Evolutionary conservation across 306 rosid species (phyloP).

Genomic region (Macrotyloma uniflorum): DNA sequence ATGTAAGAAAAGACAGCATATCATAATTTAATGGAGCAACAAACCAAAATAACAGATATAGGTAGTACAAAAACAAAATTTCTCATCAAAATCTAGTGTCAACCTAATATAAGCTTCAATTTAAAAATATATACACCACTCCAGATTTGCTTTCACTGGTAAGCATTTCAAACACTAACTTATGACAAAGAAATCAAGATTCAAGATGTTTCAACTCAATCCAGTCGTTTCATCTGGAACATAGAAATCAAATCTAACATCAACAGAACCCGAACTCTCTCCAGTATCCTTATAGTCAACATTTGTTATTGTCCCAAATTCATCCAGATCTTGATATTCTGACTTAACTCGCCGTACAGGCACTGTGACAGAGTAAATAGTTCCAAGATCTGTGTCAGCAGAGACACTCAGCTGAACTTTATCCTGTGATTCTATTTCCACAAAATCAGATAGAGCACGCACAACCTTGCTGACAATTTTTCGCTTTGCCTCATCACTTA

Average conservation of each 20-base stretch:
- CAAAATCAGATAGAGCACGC: constrained; percentile 85
- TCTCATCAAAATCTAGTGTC: constrained; percentile 37
- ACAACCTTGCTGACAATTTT: constrained; percentile 84
- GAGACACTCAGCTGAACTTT: constrained; percentile 93
- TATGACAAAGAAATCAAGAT: constrained; percentile 16
- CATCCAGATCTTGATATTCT: constrained; percentile 78
- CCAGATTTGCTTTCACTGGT: constrained; percentile 30
- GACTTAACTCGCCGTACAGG: constrained; percentile 94
- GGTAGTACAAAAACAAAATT: constrained; percentile 31
- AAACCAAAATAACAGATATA: constrained; percentile 37
- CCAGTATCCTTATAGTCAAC: constrained; percentile 87
- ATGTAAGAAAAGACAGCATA: not conserved
- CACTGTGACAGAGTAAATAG: constrained; percentile 90
- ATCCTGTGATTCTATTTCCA: constrained; percentile 92
- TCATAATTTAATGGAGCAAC: constrained; percentile 22
- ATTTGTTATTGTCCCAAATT: constrained; percentile 75
- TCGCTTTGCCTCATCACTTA: constrained; percentile 89
- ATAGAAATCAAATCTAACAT: constrained; percentile 57
- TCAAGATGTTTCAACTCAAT: constrained; percentile 32
- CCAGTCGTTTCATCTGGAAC: constrained; percentile 51
- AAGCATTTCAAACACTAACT: constrained; percentile 40
- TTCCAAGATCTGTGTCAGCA: constrained; percentile 86
- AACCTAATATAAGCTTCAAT: constrained; percentile 33
- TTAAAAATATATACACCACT: constrained; percentile 45
- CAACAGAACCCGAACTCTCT: constrained; percentile 73